Conservation (phyloP, 345 rosid genomes). For the Syzygium grande region DNA sequence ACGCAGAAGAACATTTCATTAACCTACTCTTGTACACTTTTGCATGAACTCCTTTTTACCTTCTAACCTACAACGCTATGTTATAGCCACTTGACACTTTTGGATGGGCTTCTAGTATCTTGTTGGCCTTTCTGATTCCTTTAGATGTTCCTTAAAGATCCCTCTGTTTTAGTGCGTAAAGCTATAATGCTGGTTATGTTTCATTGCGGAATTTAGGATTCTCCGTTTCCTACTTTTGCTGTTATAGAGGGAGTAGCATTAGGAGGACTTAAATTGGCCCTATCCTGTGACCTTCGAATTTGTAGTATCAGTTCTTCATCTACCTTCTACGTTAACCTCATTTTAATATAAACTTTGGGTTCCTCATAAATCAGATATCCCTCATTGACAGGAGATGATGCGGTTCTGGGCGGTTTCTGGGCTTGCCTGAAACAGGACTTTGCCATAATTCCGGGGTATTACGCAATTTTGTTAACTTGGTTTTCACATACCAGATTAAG, state of each 20-base stretch:
- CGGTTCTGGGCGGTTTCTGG: slow-evolving; percentile 62
- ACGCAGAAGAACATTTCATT: background rate
- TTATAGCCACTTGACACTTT: background rate
- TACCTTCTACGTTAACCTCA: background rate
- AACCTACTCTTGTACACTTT: background rate
- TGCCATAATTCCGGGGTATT: slow-evolving; percentile 89
- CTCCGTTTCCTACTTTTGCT: slow-evolving; percentile 72
- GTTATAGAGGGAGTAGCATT: slow-evolving; percentile 85
- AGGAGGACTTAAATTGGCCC: slow-evolving; percentile 97
- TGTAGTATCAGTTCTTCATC: slow-evolving; percentile 42
- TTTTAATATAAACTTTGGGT: background rate
- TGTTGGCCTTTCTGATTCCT: background rate
- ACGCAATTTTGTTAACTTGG: background rate
- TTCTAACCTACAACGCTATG: background rate
- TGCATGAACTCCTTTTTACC: background rate
- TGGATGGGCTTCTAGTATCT: background rate
- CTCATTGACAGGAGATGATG: slow-evolving; percentile 58
- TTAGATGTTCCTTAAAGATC: background rate
- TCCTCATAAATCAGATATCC: background rate
- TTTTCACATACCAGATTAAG: background rate
- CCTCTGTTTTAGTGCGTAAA: background rate
- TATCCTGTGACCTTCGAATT: slow-evolving; percentile 82
- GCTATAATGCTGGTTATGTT: background rate
- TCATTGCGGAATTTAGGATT: slow-evolving; percentile 27
- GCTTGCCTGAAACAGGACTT: slow-evolving; percentile 96